Conservation (phyloP, 208 protist genomes). For the Trypanosoma conorhini region DNA sequence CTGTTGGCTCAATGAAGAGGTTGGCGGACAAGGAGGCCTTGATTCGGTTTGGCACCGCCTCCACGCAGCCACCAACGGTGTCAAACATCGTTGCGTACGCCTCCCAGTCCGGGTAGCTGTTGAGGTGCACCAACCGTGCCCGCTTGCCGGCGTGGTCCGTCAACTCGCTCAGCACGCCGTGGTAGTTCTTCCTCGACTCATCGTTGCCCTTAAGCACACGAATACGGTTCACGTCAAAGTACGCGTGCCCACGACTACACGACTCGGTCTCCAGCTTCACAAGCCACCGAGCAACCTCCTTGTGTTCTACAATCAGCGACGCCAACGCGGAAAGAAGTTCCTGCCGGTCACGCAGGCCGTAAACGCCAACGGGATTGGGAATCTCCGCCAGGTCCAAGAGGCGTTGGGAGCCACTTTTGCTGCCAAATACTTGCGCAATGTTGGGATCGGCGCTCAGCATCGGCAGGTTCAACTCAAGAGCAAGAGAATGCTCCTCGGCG, state of each 20-base stretch:
- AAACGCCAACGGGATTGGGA: slow-evolving; percentile 53
- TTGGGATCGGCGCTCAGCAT: slow-evolving; percentile 79
- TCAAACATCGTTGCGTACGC: slow-evolving; percentile 81
- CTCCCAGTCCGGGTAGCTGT: slow-evolving; percentile 82
- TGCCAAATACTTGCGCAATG: slow-evolving; percentile 79
- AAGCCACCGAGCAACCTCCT: slow-evolving; percentile 76
- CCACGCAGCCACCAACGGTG: slow-evolving; percentile 75
- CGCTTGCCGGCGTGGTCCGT: slow-evolving; percentile 67
- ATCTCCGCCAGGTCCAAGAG: slow-evolving; percentile 83
- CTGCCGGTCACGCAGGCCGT: slow-evolving; percentile 48
- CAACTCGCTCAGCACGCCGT: slow-evolving; percentile 60
- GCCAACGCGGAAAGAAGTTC: slow-evolving; percentile 71
- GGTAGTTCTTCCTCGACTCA: slow-evolving; percentile 23
- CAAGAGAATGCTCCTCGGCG: slow-evolving; percentile 84
- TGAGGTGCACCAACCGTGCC: slow-evolving; percentile 70
- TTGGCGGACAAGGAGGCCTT: slow-evolving; percentile 69
- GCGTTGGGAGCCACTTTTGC: slow-evolving; percentile 75
- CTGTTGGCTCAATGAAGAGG: slow-evolving; percentile 84
- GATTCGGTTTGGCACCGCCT: slow-evolving; percentile 78
- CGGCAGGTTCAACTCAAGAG: slow-evolving; percentile 80
- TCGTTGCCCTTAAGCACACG: slow-evolving; percentile 38
- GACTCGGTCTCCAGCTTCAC: slow-evolving; percentile 93
- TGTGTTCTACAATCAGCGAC: slow-evolving; percentile 69
- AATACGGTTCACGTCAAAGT: slow-evolving; percentile 86
- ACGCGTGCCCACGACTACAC: slow-evolving; percentile 83